These are phyloP conservation scores for Pythium aristosporum DNA, from an alignment of 352 stramenopile species.

Conservation along the genomic window DNA sequence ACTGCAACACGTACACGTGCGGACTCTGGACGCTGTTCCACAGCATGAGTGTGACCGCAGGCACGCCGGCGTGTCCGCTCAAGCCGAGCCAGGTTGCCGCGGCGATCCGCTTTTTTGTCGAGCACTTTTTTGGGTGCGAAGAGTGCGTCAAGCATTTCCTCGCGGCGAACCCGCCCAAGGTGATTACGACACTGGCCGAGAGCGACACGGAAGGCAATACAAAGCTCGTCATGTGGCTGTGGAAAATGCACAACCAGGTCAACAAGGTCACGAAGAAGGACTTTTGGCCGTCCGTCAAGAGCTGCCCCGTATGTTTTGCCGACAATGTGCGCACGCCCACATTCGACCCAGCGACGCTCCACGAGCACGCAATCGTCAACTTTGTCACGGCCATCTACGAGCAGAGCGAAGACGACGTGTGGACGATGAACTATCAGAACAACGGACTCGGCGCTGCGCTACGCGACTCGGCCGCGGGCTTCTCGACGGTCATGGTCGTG, in stretches of 20 bases:
- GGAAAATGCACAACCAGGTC: conserved; percentile 83
- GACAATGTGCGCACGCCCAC: conserved; percentile 44
- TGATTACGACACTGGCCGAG: conserved; percentile 42
- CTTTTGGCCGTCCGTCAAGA: conserved; percentile 56
- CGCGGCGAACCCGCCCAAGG: conserved; percentile 52
- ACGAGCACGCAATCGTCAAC: conserved; percentile 51
- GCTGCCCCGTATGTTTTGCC: conserved; percentile 63
- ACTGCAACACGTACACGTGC: conserved; percentile 81
- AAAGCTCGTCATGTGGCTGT: conserved; percentile 70
- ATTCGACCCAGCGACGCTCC: conserved; percentile 44
- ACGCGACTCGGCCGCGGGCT: conserved; percentile 39
- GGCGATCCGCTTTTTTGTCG: conserved; percentile 69
- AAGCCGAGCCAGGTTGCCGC: conserved; percentile 57
- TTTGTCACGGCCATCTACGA: conserved; percentile 57
- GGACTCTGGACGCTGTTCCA: conserved; percentile 85
- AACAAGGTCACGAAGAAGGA: conserved; percentile 73
- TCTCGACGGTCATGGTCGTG: conserved; percentile 37
- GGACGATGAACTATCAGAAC: conserved; percentile 43
- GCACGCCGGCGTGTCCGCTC: conserved; percentile 33
- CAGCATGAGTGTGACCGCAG: conserved; percentile 52
- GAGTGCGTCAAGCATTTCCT: conserved; percentile 78
- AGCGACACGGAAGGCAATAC: conserved; percentile 38
- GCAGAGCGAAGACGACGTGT: conserved; percentile 49
- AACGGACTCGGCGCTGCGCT: conserved; percentile 42
- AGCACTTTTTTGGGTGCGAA: conserved; percentile 84